These are phyloP conservation scores for Pseudomassariella vexata DNA, from an alignment of 2,329 filamentous ascomycete genomes.

Conservation along the genomic window DNA sequence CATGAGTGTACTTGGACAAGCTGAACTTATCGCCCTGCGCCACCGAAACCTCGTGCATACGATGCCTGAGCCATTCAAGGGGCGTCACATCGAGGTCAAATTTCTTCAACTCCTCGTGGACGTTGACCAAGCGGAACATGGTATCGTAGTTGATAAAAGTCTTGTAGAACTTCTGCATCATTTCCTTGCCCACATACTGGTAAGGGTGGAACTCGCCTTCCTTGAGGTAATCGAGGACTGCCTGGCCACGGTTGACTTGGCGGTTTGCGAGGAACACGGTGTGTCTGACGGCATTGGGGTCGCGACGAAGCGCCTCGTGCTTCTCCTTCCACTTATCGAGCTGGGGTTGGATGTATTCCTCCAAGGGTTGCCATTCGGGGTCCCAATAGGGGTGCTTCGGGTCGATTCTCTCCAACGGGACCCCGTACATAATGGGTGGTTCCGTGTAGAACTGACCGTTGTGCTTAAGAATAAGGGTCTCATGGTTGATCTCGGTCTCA, in stretches of 20 bases:
- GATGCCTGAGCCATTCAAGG: constrained; percentile 51
- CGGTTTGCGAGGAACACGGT: constrained; percentile 48
- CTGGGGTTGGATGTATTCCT: constrained; percentile 33
- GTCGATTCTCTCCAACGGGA: constrained; percentile 46
- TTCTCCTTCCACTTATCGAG: constrained; percentile 44
- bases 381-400: constrained; percentile 51
- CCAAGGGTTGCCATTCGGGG: constrained; percentile 42
- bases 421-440: constrained; percentile 46
- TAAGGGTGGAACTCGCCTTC: constrained; percentile 49
- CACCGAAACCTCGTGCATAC: constrained; percentile 43
- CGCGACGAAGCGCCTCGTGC: constrained; percentile 24
- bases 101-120: constrained; percentile 46
- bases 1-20: constrained; percentile 42
- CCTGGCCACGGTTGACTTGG: constrained; percentile 49
- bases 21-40: constrained; percentile 42
- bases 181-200: constrained; percentile 48
- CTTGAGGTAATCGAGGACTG: constrained; percentile 46
- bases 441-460: constrained; percentile 44
- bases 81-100: constrained; percentile 48
- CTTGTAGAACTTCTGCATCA: constrained; percentile 34
- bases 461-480: constrained; percentile 38
- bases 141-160: constrained; percentile 48
- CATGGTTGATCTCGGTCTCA: constrained; percentile 35
- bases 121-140: constrained; percentile 48
- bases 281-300: constrained; percentile 21